Base-by-base conservation (phyloP, 2,329 filamentous ascomycete species). In the Alternaria gansuensis region DNA sequence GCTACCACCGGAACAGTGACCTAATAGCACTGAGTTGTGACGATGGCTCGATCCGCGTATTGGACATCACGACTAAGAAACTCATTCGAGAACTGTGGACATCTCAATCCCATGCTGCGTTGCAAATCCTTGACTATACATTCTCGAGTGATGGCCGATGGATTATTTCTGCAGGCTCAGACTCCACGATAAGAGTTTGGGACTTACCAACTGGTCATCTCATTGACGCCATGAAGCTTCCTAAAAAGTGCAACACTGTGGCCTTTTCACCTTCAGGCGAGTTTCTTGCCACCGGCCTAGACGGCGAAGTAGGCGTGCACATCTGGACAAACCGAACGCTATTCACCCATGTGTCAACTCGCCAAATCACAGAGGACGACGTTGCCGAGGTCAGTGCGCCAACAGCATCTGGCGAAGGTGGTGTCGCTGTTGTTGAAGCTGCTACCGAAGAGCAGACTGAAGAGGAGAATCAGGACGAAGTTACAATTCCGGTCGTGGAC, bases 281-380 rank as follows among this genome's bases (percentile, higher is more conserved):
- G 72, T 98, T 93, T 70, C 85, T 99, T n/a, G 95, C 95, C 3
- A 95, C 93, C 3, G 90, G 93, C 0, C 88, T 93, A 52, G 87
- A 92, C 53, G 90, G 90, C 57, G 88, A 89, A 63, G 85, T 97
- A 1, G 95, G 95, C 11, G 89, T 99, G n/a, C 89, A 92, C 67
- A 87, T 99, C 46, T 99, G 95, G 94, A 97, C 92, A 23, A 99
- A 99, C 79, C 91, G 91, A 72, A 90, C 90, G 0, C 82, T 98
- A 1, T 99, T 97, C 82, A 91, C 89, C 55, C 93, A 97, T 68
- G 88, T 97, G 0, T 89, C 93, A 0, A 96, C 93, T 1, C 85
- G 90, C 21, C 91, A 95, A 68, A 90, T 99, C 58, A 89, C 90
- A 3, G 92, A 96, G 64, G 84, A 87, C 54, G 88, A 92, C 45